Evolutionary conservation across 2,329 filamentous ascomycete genomes (phyloP).

Genomic region (Colletotrichum orchidophilum): DNA sequence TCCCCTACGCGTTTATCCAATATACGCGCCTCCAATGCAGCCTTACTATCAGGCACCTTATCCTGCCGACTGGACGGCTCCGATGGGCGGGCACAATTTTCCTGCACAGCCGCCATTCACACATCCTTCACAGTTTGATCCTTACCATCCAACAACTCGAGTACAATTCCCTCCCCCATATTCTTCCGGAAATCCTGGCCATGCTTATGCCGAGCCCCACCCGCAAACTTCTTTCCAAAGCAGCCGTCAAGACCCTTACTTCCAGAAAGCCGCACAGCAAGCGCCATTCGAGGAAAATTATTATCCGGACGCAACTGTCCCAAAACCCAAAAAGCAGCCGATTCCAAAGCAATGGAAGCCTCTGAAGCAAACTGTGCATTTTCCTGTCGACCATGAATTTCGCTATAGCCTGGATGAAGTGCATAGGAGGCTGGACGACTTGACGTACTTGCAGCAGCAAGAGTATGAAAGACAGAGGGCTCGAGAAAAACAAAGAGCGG

Average conservation of each 20-base stretch:
- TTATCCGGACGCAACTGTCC: neutral
- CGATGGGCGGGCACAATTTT: neutral
- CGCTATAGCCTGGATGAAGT: too few relatives aligned
- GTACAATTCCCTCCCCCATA: neutral
- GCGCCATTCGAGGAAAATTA: neutral
- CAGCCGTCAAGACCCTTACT: neutral
- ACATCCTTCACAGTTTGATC: neutral
- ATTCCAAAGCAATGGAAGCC: neutral
- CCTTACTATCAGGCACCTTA: neutral
- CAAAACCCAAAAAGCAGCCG: neutral
- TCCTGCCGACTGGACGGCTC: neutral
- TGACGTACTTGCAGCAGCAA: too few relatives aligned
- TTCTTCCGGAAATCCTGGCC: neutral
- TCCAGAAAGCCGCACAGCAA: neutral
- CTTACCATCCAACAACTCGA: neutral
- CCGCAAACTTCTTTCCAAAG: neutral
- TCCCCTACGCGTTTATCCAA: neutral
- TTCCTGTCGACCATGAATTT: too few relatives aligned
- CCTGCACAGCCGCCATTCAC: too few relatives aligned
- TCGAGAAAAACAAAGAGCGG: neutral
- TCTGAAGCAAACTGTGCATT: neutral
- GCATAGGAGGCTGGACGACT: too few relatives aligned
- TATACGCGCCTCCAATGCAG: neutral
- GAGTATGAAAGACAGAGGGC: neutral
- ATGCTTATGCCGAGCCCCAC: neutral